A percentile compares a stretch with the other conserved stretches of the same genome.
These are phyloP conservation scores for Hordeum pubiflorum DNA, from an alignment of 202 grass and related monocot genomes.

Conservation along the genomic window DNA sequence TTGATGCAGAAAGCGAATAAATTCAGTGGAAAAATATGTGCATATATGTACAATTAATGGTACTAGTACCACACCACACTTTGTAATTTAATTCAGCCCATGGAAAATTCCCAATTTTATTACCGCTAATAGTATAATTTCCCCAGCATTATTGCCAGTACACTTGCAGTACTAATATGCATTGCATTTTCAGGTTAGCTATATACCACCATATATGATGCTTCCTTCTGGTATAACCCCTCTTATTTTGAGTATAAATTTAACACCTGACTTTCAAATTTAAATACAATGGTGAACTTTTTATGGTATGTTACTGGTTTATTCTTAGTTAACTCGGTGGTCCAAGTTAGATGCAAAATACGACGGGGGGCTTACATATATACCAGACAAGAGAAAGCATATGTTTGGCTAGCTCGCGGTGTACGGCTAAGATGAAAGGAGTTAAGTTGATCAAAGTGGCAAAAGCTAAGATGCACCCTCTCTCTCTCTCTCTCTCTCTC, in stretches of 20 bases:
- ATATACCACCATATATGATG: no score
- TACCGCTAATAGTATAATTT: not conserved
- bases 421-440: not conserved
- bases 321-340: no score
- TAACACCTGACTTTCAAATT: no score
- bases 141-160: not conserved
- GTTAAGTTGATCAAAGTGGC: not conserved
- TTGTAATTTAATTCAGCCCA: not conserved
- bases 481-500: not conserved
- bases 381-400: not conserved
- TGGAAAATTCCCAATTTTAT: not conserved
- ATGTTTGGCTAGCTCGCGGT: not conserved
- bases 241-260: no score
- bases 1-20: slow-evolving; percentile 19
- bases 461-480: not conserved
- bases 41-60: not conserved
- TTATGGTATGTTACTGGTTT: no score
- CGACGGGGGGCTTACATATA: no score
- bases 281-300: no score
- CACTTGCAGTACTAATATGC: not conserved
- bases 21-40: slow-evolving; percentile 4
- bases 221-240: no score
- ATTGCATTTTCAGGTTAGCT: not conserved
- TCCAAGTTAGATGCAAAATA: no score
- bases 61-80: not conserved